These are phyloP conservation scores for Solanum hybrid DNA, from an alignment of 305 asterid genomes.

Conservation along the genomic window DNA sequence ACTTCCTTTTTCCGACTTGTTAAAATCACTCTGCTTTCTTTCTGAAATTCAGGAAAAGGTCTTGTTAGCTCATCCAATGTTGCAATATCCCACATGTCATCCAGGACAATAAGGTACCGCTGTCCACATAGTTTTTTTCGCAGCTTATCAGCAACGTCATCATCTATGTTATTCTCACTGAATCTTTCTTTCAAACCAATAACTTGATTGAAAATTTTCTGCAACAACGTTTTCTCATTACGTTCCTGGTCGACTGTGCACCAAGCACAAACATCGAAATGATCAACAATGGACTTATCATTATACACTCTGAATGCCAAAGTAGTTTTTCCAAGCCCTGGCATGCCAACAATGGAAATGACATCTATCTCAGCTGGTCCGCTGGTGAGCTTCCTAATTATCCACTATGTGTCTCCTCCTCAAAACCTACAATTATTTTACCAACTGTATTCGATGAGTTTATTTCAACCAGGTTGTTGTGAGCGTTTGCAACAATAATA, in stretches of 20 bases:
- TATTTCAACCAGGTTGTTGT: neutral
- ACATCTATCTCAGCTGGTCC: neutral
- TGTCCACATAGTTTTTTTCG: neutral
- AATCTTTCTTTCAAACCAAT: neutral
- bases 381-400: neutral
- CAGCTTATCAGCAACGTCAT: neutral
- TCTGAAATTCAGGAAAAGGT: conserved; percentile 3
- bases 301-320: neutral
- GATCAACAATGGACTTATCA: neutral
- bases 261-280: neutral
- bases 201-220: neutral
- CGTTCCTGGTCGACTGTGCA: neutral
- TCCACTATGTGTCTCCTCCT: neutral
- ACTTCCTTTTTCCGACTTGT: conserved; percentile 6
- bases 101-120: conserved; percentile 15
- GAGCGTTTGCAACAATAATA: neutral
- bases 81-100: conserved; percentile 10
- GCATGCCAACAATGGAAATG: conserved; percentile 1
- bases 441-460: neutral
- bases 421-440: neutral
- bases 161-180: neutral
- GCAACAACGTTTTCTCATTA: neutral
- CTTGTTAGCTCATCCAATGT: conserved; percentile 9
- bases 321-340: conserved; percentile 5
- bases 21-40: conserved; percentile 11